Conservation (phyloP, 2,329 filamentous ascomycete species). For the Exophiala mesophila region DNA sequence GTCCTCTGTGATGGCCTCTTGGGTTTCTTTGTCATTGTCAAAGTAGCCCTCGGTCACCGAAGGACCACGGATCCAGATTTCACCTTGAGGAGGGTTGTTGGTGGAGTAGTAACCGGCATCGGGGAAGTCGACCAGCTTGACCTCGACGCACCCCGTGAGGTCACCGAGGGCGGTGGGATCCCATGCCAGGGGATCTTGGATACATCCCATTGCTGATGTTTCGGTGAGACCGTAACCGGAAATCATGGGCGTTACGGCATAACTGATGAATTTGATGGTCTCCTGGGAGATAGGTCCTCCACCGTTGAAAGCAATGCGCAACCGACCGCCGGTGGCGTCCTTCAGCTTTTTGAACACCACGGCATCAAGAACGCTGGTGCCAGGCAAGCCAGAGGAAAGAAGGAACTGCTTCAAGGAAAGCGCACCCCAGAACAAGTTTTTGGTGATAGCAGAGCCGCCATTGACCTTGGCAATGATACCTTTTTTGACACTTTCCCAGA, state of each 20-base stretch:
- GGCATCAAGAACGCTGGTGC: conserved; percentile 66
- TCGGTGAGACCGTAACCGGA: conserved; percentile 92
- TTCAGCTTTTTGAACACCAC: conserved; percentile 91
- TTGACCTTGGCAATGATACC: conserved; percentile 79
- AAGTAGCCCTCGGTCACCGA: conserved; percentile 75
- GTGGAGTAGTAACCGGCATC: conserved; percentile 81
- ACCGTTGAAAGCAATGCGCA: conserved; percentile 90
- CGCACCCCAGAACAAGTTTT: conserved; percentile 71
- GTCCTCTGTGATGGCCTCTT: conserved; percentile 69
- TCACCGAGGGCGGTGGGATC: conserved; percentile 72
- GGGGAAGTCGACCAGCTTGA: conserved; percentile 86
- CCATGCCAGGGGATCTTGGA: conserved; percentile 74
- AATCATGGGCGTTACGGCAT: conserved; percentile 92
- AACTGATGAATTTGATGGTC: conserved; percentile 84
- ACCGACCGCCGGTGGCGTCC: conserved; percentile 77
- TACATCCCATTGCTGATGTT: conserved; percentile 63
- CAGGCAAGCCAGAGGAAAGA: conserved; percentile 50
- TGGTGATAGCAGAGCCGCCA: conserved; percentile 62
- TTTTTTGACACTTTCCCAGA: conserved; percentile 98
- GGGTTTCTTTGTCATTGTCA: conserved; percentile 79
- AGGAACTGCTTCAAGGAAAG: conserved; percentile 58
- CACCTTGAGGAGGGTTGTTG: conserved; percentile 76
- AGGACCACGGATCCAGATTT: conserved; percentile 81
- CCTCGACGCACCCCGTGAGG: conserved; percentile 69
- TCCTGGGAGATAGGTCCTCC: conserved; percentile 84